Evolutionary conservation across 176 grass and related monocot genomes (phyloP), one percentile per base, ranked within the genome.

Genomic region (Zoysia pacifica): DNA sequence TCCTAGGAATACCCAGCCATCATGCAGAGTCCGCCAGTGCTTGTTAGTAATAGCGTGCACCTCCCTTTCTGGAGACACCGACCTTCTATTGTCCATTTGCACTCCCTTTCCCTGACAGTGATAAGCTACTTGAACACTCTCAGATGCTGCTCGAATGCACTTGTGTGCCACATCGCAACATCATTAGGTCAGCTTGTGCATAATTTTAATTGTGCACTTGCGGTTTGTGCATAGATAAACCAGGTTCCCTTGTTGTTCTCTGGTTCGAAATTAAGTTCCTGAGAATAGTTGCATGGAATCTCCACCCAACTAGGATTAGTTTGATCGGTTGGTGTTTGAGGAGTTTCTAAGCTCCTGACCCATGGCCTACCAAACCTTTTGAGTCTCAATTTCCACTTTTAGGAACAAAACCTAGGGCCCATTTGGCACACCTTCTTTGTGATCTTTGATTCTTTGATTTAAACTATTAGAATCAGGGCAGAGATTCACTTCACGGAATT

Each of bases 31-130:
- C 28, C 0, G 0, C 28, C 28, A 28, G 28, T 28, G 28, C 28
- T 28, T 87, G 73, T 39, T 65, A 58, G 79, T 56, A 82, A 82
- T 82, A 82, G 79, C 35, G 60, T 87, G 74, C 79, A 78, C 59
- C 67, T 77, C 65, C 85, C 62, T 82, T 87, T 87, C 79, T 49
- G 62, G 52, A 37, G 85, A 82, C 7, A 9, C 59, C 0, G 79
- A 87, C 85, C 49, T 82, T 73, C 79, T 78, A 82, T 73, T 87
- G 42, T 41, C 73, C 73, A 58, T 48, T 56, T 59, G 79, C 59
- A 72, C 16, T 82, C 73, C 74, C 58, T 82, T 73, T 73, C 58
- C 19, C 14, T 66, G 79, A 82, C 8, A 5, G 13, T 43, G 79
- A 73, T 67, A 43, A 48, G 73, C 48, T 77, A 78, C 85, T 82